Conservation (phyloP, 2,329 filamentous ascomycete genomes). For the Bretziella fagacearum region DNA sequence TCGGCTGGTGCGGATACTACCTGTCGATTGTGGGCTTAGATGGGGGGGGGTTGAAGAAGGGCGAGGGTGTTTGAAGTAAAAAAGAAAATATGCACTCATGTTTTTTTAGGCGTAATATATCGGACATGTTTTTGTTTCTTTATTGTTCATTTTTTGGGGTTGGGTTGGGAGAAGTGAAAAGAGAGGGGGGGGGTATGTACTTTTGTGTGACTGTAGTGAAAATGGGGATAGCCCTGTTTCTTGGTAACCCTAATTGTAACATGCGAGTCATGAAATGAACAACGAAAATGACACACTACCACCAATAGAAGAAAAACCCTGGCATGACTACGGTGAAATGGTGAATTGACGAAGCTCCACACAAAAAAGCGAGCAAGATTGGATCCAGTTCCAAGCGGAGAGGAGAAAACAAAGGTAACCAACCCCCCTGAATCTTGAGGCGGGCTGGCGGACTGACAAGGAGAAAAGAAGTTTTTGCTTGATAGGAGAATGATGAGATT, state of each 20-base stretch:
- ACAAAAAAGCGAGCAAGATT: slow-evolving; percentile 1
- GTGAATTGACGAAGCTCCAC: background rate
- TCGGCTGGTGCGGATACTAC: slow-evolving; percentile 90
- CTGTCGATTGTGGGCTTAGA: slow-evolving; percentile 68
- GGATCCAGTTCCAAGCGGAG: background rate
- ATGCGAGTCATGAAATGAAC: background rate
- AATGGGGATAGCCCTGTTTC: too few relatives aligned
- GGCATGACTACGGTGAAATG: background rate
- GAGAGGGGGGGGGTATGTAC: too few relatives aligned
- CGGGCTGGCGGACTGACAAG: background rate
- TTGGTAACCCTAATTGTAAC: too few relatives aligned
- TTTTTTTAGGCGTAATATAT: slow-evolving; percentile 15
- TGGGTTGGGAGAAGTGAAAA: background rate
- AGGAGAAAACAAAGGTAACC: background rate
- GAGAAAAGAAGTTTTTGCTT: background rate
- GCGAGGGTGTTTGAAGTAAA: slow-evolving; percentile 30
- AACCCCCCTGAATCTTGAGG: slow-evolving; percentile 1
- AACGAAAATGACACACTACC: background rate
- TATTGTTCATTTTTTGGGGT: background rate
- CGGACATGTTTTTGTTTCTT: slow-evolving; percentile 8
- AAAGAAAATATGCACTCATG: slow-evolving; percentile 13
- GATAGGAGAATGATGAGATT: background rate
- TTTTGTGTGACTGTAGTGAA: background rate
- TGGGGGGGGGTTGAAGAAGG: slow-evolving; percentile 56
- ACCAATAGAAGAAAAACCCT: background rate